Base-by-base conservation (phyloP, 768 basidiomycete species). In the Amanita muscaria region DNA sequence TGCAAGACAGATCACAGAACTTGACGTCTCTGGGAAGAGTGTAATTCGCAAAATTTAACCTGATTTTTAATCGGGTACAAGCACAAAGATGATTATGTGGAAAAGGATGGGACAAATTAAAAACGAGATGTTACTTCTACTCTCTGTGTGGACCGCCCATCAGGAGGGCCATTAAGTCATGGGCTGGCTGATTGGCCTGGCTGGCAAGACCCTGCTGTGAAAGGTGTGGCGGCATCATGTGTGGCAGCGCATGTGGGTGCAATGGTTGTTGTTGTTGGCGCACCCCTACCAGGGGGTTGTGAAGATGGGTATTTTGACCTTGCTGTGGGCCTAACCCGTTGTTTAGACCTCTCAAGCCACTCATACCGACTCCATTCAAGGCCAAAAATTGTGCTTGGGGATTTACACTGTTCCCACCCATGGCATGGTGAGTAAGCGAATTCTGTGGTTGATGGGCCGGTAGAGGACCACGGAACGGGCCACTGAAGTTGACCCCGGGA, bases 161-260 rank as follows among this genome's bases (percentile, higher is more conserved):
- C 50, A 90, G 73, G 48, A 90, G 70, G 35, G 87, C 79, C 80
- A 90, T 88, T 52, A 90, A 64, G 58, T 90, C 87, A 49, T 83
- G 80, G 34, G 77, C 65, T 25, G 77, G 74, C 54, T 77, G 79
- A 49, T 66, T 76, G 56, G 65, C 73, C 16, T 67, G 61, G 14
- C 64, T 64, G 15, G 67, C 63, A 40, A 69, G 66, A 22, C 69
- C 70, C 63, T 78, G 80, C 54, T 76, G 80, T 52, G 78, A 83
- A 42, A 80, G 66, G 50, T 83, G 79, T 42, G 74, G 73, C 10
- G 72, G 71, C 49, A 77, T 53, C 44, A 70, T 59, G 51, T 70
- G 73, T 10, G 60, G 56, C 48, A 70, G 59, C 62, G 76, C 61
- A 46, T 79, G 78, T 10, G 78, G 76, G 39, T 72, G 77, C 18